A percentile compares a stretch with the other conserved stretches of the same genome.
Conservation (phyloP, 352 stramenopile genomes). For the Globisporangium apiculatum region DNA sequence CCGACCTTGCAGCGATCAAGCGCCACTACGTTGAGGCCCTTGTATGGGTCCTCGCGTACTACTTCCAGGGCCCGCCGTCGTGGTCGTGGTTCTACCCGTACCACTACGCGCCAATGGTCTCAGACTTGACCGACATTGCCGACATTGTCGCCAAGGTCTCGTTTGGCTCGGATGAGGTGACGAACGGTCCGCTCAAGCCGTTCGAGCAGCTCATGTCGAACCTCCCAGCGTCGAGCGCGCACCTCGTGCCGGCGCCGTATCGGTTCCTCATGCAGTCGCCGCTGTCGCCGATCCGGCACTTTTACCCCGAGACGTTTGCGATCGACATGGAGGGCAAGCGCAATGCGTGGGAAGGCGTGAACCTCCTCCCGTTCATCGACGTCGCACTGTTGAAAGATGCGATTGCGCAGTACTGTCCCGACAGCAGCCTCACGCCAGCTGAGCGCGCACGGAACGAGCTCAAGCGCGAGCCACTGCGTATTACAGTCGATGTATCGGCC, state of each 20-base stretch:
- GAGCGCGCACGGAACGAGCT: conserved; percentile 90
- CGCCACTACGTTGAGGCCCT: conserved; percentile 75
- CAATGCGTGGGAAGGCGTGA: conserved; percentile 99
- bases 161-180: conserved; percentile 75
- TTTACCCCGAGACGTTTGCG: conserved; percentile 85
- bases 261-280: conserved; percentile 93
- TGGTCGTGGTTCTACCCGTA: conserved; percentile 99
- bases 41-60: conserved; percentile 76
- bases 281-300: conserved; percentile 95
- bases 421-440: conserved; percentile 82
- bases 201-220: conserved; percentile 98
- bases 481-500: conserved; percentile 77
- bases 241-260: conserved; percentile 92
- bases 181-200: conserved; percentile 87
- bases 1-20: conserved; percentile 52
- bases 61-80: conserved; percentile 90
- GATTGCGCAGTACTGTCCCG: conserved; percentile 90
- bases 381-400: conserved; percentile 86
- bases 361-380: conserved; percentile 98
- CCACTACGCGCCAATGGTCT: conserved; percentile 99
- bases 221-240: conserved; percentile 91
- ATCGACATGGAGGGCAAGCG: conserved; percentile 86
- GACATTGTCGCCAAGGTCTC: conserved; percentile 48
- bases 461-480: conserved; percentile 60
- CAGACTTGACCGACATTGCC: conserved; percentile 92